Evolutionary conservation across 306 rosid genomes (phyloP).

Genomic region (Citrullus mucosospermus): DNA sequence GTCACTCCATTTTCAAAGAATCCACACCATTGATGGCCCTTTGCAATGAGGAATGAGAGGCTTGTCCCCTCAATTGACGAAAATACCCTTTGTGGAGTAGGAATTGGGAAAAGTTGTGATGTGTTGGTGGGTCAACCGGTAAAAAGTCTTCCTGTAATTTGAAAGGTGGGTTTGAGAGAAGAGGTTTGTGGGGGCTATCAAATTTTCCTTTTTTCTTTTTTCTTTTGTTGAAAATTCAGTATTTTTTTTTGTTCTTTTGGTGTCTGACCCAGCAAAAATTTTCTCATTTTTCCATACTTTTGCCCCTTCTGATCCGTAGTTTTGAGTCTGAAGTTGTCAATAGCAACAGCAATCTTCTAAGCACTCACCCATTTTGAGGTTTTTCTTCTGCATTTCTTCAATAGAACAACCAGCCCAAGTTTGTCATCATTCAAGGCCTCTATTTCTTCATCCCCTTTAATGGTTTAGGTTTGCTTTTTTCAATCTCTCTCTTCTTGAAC

Average conservation of each 20-base stretch:
- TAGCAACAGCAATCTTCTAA: background rate
- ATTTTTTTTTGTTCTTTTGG: background rate
- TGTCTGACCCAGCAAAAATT: background rate
- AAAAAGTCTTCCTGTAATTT: slow-evolving; percentile 2
- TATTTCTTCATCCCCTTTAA: slow-evolving; percentile 5
- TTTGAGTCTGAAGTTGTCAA: background rate
- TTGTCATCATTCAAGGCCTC: slow-evolving; percentile 2
- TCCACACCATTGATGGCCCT: slow-evolving; percentile 3
- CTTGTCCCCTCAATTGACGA: background rate
- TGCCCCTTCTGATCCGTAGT: background rate
- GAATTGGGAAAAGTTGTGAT: slow-evolving; percentile 6
- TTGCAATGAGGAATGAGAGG: background rate
- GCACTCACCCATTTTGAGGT: background rate
- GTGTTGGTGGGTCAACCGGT: slow-evolving; percentile 5
- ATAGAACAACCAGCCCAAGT: background rate
- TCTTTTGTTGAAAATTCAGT: background rate
- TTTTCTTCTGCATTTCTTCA: slow-evolving; percentile 4
- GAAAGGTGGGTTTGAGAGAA: background rate
- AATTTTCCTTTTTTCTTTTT: background rate
- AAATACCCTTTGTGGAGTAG: slow-evolving; percentile 8
- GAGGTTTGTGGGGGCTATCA: background rate
- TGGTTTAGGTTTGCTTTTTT: slow-evolving; percentile 14
- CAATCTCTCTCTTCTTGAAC: slow-evolving; percentile 3
- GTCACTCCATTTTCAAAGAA: slow-evolving; percentile 1
- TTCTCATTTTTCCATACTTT: background rate